Conservation (phyloP, 1,284 basidiomycete species). For the Fomitopsis palustris region DNA sequence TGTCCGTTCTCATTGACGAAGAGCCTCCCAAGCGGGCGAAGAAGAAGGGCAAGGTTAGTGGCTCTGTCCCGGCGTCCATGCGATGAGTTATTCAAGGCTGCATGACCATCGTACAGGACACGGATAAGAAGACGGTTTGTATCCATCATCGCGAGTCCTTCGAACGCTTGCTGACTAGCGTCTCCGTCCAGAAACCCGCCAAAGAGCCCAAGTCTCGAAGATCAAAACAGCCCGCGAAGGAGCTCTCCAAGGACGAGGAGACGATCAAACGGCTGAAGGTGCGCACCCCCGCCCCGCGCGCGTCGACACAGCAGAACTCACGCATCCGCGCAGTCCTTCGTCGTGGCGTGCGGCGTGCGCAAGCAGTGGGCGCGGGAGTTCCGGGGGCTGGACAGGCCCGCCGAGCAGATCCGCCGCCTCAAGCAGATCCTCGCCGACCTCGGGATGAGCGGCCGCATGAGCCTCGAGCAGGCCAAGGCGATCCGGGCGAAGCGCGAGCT, state of each 20-base stretch:
- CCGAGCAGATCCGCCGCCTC: constrained; percentile 65
- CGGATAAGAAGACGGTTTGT: neutral
- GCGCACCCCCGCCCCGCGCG: neutral
- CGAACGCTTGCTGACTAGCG: too few species aligned
- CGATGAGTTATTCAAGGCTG: neutral
- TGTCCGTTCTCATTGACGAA: constrained; percentile 60
- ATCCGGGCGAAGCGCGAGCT: constrained; percentile 73
- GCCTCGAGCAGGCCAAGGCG: constrained; percentile 72
- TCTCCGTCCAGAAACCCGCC: neutral
- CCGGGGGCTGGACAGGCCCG: constrained; percentile 51
- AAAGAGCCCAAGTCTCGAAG: constrained; percentile 23
- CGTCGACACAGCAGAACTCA: neutral
- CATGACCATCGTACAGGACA: neutral
- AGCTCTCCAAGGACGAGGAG: constrained; percentile 32
- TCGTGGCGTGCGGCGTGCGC: constrained; percentile 77
- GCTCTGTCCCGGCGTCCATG: neutral
- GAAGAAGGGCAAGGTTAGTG: constrained; percentile 15
- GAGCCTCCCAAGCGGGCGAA: constrained; percentile 41
- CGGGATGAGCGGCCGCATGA: constrained; percentile 79
- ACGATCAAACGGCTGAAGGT: constrained; percentile 36
- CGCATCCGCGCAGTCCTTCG: constrained; percentile 45
- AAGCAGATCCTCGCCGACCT: constrained; percentile 63
- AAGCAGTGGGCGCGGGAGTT: constrained; percentile 83
- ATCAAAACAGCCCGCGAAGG: constrained; percentile 21
- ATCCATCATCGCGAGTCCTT: neutral